Percentiles rank a stretch among this genome's conserved stretches.
These are phyloP conservation scores for Podospora australis DNA, from an alignment of 495 filamentous ascomycete species.

Conservation along the genomic window DNA sequence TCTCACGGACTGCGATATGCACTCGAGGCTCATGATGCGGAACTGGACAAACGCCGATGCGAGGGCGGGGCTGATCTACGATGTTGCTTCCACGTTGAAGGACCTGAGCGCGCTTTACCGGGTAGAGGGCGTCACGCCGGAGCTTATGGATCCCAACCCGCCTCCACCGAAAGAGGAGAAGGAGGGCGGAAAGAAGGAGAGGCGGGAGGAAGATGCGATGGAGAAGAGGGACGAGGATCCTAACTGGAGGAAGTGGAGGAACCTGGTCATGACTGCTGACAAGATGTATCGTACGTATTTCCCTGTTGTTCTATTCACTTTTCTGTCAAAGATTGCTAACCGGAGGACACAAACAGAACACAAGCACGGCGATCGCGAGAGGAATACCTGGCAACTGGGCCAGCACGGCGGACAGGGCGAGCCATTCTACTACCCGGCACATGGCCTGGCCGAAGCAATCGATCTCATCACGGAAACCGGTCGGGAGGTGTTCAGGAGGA, in stretches of 20 bases:
- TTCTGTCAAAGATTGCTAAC: background rate
- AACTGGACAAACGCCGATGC: constrained; percentile 43
- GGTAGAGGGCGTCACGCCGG: constrained; percentile 24
- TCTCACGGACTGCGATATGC: constrained; percentile 55
- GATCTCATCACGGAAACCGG: constrained; percentile 48
- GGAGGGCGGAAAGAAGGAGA: constrained; percentile 11
- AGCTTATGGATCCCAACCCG: constrained; percentile 38
- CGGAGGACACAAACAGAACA: background rate
- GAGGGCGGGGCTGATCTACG: constrained; percentile 45
- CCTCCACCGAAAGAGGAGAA: constrained; percentile 18
- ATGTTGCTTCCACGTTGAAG: constrained; percentile 41
- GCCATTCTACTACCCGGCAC: constrained; percentile 50
- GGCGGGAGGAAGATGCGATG: constrained; percentile 4
- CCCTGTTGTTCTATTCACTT: background rate
- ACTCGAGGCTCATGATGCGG: constrained; percentile 45
- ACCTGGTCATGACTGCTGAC: constrained; percentile 4
- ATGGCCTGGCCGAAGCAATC: constrained; percentile 48
- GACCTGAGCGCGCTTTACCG: constrained; percentile 45
- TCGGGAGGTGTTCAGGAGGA: constrained; percentile 42
- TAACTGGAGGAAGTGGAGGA: constrained; percentile 6
- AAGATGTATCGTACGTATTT: background rate
- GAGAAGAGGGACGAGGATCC: constrained; percentile 3
- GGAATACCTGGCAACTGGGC: constrained; percentile 55
- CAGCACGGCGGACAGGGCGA: constrained; percentile 56
- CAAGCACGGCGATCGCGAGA: constrained; percentile 27